Base-by-base conservation (phyloP, 2,329 filamentous ascomycete genomes). In the Penicillium sp. region DNA sequence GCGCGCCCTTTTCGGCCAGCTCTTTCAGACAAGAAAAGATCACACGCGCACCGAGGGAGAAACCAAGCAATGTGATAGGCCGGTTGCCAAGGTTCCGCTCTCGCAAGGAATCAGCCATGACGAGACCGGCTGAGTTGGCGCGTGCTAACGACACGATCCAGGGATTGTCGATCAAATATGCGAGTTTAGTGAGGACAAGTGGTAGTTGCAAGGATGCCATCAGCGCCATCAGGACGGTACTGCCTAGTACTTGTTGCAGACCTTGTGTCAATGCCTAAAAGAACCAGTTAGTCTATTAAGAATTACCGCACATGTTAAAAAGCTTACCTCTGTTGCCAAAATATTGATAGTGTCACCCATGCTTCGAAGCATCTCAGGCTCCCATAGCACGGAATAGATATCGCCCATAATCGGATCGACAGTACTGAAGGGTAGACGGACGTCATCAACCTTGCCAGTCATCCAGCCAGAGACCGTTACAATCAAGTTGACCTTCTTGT, bases 311-410 rank as follows among this genome's bases (percentile, higher is more conserved):
- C 1, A 10, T 13, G 21, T 23, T 27, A 6, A 12, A 45, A 15
- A 43, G 29, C 84, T 77, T 77, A 93, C 91, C 86, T 99, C 94
- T 35, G 94, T 99, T 57, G 94, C 94, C 63, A 99, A 81, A 76
- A 99, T 97, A 69, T 97, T 97, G 69, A 99, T 97, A 46, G 94
- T 99, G 73, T 94, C 91, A 84, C 94, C 94, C 88, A 97, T 99
- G 75, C 91, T 96, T 67, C 87, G 89, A 71, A 99, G 83, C 93
- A 99, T 96, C 72, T 99, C 94, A 3, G 94, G 95, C 75, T 99
- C 94, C 93, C 94, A 99, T 58, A 95, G 81, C 12, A 99, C 88
- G 0, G 93, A 97, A 77, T 99, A 99, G 17, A 99, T 87, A 71
- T 99, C 94, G 13, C 94, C 94, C 94, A 99, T 99, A 62, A 97